These are phyloP conservation scores for Diplodia sapinea DNA, from an alignment of 2,329 filamentous ascomycete species.

Conservation along the genomic window DNA sequence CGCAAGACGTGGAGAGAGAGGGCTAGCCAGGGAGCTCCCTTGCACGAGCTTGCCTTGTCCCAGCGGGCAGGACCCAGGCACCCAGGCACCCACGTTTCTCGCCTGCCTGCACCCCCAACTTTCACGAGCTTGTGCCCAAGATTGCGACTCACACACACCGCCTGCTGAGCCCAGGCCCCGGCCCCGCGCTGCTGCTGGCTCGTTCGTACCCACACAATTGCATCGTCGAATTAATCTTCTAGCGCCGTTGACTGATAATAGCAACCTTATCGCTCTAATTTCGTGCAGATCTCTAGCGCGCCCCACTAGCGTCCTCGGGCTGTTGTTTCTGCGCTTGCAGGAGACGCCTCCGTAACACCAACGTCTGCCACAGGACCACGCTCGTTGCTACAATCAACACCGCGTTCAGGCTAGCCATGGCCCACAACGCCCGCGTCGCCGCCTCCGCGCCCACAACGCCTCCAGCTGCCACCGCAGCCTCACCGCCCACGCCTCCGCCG, in stretches of 20 bases:
- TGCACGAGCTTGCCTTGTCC: background rate
- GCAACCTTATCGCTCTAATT: constrained; percentile 7
- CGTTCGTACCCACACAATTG: background rate
- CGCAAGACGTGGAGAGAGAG: background rate
- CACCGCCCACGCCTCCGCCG: constrained; percentile 3
- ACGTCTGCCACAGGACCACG: background rate
- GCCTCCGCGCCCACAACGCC: background rate
- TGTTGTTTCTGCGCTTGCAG: constrained; percentile 1
- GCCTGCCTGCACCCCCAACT: no score
- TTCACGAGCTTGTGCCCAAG: background rate
- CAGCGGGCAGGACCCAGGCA: background rate
- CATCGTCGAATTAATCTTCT: background rate
- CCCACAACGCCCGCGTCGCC: constrained; percentile 10
- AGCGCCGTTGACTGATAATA: background rate
- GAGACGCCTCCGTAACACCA: constrained; percentile 22
- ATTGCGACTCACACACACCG: background rate
- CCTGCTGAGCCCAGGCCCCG: background rate
- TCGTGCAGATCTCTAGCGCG: constrained; percentile 6
- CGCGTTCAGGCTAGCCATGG: background rate
- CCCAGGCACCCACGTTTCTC: background rate
- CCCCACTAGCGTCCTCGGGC: background rate
- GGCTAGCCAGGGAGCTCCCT: background rate
- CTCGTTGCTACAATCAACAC: background rate
- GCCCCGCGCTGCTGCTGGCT: background rate
- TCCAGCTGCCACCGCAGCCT: background rate